A percentile compares a stretch with the other conserved stretches of the same genome.
These are phyloP conservation scores for Graphilbum ipis-grandicollis DNA, from an alignment of 2,329 filamentous ascomycete genomes.

Conservation along the genomic window DNA sequence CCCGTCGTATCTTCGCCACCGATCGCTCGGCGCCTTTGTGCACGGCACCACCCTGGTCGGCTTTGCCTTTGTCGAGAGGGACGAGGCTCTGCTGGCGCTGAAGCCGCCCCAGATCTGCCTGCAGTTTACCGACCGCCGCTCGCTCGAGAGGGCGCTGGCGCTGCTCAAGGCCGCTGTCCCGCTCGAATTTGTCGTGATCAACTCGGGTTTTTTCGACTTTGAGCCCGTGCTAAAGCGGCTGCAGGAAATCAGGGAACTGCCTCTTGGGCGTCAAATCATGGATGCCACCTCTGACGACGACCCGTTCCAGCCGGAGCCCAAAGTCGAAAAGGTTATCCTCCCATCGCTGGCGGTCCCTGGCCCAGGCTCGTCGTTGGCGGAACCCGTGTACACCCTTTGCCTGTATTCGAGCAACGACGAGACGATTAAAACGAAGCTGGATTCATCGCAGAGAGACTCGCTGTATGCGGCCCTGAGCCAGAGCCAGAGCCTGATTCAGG, in stretches of 20 bases:
- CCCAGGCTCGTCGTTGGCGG: not conserved
- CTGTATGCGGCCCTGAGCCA: not conserved
- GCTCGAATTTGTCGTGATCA: conserved; percentile 36
- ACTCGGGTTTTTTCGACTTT: conserved; percentile 51
- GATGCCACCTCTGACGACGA: not conserved
- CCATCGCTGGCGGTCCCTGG: too few relatives aligned
- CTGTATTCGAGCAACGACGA: not conserved
- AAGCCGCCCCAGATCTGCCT: conserved; percentile 30
- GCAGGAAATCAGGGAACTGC: conserved; percentile 34
- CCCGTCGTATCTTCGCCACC: conserved; percentile 35
- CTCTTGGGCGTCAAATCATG: conserved; percentile 32
- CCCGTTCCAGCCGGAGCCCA: not conserved
- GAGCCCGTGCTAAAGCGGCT: conserved; percentile 47
- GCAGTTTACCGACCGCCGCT: conserved; percentile 27
- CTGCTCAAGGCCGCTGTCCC: conserved; percentile 17
- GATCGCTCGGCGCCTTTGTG: conserved; percentile 41
- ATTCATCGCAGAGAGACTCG: not conserved
- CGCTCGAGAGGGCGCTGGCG: conserved; percentile 27
- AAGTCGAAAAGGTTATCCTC: not conserved
- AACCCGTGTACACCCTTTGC: not conserved
- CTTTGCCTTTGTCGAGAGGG: conserved; percentile 40
- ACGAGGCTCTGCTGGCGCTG: conserved; percentile 25
- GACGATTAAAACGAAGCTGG: not conserved
- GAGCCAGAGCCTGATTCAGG: conserved; percentile 36
- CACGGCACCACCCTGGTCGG: conserved; percentile 30